Base-by-base conservation (phyloP, 2,329 filamentous ascomycete species). In the Nemania sp. region DNA sequence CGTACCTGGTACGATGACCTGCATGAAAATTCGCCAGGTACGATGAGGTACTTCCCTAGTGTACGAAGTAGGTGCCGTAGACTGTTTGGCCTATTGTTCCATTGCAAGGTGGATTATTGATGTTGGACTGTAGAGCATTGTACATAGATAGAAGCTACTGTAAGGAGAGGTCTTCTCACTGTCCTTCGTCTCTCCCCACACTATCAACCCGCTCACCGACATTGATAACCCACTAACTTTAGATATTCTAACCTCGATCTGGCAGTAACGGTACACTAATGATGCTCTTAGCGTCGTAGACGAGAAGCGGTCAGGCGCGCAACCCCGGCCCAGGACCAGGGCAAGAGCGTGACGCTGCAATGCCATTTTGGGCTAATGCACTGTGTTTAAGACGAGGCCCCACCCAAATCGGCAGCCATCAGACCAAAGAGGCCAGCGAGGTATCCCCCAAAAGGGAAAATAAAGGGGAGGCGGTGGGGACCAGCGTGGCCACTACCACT, bases 181-280 rank as follows among this genome's bases (percentile, higher is more conserved):
- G n/a, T n/a, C n/a, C n/a, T n/a, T n/a, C n/a, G n/a, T n/a, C n/a
- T n/a, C n/a, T n/a, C n/a, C n/a, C n/a, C n/a, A n/a, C n/a, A n/a
- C n/a, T n/a, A 45, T 49, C 21, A 61, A 32, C 45, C 39, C 21
- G 32, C 49, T 57, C 54, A 57, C 59, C 59, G 59, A 57, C 58
- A 57, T n/a, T 34, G 43, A 21, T 37, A 49, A 18, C 18, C 15
- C 39, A 7, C 12, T 20, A 35, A 7, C 45, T 18, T 37, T 45
- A 17, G 25, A 29, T 29, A 29, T 29, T 29, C 25, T 29, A 29
- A 29, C 25, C 25, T 29, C 25, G 25, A 29, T 29, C 25, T 29
- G 25, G 25, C 4, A 29, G 25, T 7, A 29, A 29, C 25, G 25
- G 25, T 59, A 34, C 50, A 18, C 42, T 54, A 54, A 25, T 5